These are phyloP conservation scores for Beauveria pseudobassiana DNA, from an alignment of 2,329 filamentous ascomycete genomes.

Conservation along the genomic window DNA sequence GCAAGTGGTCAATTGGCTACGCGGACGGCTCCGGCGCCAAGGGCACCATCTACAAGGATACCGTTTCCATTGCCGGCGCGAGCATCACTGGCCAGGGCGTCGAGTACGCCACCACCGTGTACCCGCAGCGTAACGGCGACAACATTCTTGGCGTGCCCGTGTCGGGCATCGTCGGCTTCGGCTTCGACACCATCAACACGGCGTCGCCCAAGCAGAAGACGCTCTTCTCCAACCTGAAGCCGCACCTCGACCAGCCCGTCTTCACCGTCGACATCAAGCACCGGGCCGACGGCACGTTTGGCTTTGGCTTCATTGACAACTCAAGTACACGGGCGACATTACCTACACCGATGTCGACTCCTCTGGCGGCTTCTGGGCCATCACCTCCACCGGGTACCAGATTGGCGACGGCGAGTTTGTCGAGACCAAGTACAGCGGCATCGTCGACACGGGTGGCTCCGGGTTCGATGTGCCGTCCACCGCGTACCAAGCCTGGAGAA, in stretches of 20 bases:
- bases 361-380: slow-evolving; percentile 55
- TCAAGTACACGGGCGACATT: slow-evolving; percentile 56
- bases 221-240: slow-evolving; percentile 30
- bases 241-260: slow-evolving; percentile 28
- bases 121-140: slow-evolving; percentile 33
- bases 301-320: slow-evolving; percentile 64
- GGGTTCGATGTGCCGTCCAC: slow-evolving; percentile 49
- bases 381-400: slow-evolving; percentile 17
- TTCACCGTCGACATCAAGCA: slow-evolving; percentile 64
- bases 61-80: slow-evolving; percentile 34
- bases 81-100: slow-evolving; percentile 35
- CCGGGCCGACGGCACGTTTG: slow-evolving; percentile 54
- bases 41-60: slow-evolving; percentile 37
- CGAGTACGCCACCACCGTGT: slow-evolving; percentile 35
- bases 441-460: slow-evolving; percentile 54
- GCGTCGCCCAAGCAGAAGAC: slow-evolving; percentile 36
- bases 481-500: slow-evolving; percentile 13
- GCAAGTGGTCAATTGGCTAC: slow-evolving; percentile 35
- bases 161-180: slow-evolving; percentile 22
- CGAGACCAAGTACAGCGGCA: slow-evolving; percentile 37
- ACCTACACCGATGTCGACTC: slow-evolving; percentile 55
- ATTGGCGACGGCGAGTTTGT: slow-evolving; percentile 15
- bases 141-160: slow-evolving; percentile 31
- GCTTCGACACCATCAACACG: slow-evolving; percentile 35
- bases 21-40: slow-evolving; percentile 35